These are phyloP conservation scores for Phellopilus nigrolimitatus DNA, from an alignment of 1,284 basidiomycete species.

Conservation along the genomic window DNA sequence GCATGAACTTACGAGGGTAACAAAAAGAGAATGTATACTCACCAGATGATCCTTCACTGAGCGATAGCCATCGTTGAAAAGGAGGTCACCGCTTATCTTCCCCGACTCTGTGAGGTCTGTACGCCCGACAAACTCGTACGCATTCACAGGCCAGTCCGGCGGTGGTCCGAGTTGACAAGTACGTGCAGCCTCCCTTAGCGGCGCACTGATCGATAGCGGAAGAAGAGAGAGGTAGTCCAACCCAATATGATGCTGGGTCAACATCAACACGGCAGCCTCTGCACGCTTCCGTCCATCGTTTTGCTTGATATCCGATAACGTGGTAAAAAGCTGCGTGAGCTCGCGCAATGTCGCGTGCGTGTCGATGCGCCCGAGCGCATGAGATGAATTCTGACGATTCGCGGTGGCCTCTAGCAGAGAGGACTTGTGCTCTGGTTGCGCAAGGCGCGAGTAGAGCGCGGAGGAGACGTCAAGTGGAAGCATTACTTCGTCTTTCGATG, in stretches of 20 bases:
- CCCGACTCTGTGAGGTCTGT: constrained; percentile 71
- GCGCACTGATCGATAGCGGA: constrained; percentile 74
- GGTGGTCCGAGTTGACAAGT: constrained; percentile 78
- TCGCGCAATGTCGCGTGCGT: constrained; percentile 48
- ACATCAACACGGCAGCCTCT: constrained; percentile 54
- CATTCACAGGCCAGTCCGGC: constrained; percentile 61
- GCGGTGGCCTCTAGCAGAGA: constrained; percentile 1
- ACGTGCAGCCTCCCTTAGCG: constrained; percentile 77
- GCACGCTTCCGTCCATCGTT: constrained; percentile 55
- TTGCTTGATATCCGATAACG: constrained; percentile 48
- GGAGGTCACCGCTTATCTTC: constrained; percentile 37
- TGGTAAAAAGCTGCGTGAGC: constrained; percentile 43
- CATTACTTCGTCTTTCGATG: constrained; percentile 12
- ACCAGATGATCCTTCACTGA: constrained; percentile 58
- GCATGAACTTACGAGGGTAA: constrained; percentile 3
- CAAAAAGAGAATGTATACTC: constrained; percentile 24
- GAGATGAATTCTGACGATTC: constrained; percentile 32
- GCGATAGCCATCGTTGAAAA: constrained; percentile 49
- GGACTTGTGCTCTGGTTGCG: constrained; percentile 11
- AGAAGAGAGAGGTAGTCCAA: constrained; percentile 46
- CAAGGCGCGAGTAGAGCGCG: constrained; percentile 28
- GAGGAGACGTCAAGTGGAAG: constrained; percentile 34
- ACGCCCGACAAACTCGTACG: constrained; percentile 75
- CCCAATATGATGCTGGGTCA: constrained; percentile 51
- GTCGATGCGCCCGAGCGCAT: constrained; percentile 55